Conservation (phyloP, 139 green algal genomes). For the Chlorella vulgaris region DNA sequence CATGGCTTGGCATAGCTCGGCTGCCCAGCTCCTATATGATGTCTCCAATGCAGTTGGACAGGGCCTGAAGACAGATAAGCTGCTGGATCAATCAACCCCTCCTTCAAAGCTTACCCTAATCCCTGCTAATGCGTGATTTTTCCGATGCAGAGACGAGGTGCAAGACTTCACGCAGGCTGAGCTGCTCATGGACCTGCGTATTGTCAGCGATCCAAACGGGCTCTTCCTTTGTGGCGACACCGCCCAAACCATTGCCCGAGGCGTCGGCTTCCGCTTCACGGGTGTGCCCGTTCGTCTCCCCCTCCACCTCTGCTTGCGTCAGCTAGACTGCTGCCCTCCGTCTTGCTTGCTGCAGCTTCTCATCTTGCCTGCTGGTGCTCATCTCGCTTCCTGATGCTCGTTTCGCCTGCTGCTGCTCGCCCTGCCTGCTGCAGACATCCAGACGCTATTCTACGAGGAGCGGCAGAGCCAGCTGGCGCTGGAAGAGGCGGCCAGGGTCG, state of each 20-base stretch:
- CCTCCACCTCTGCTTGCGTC: too few species aligned
- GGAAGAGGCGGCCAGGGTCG: background rate
- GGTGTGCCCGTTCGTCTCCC: too few species aligned
- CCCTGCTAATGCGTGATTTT: background rate
- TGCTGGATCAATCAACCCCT: too few species aligned
- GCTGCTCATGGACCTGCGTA: conserved; percentile 73
- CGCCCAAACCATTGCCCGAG: conserved; percentile 81
- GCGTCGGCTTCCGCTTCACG: conserved; percentile 77
- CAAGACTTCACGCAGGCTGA: conserved; percentile 86
- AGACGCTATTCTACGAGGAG: conserved; percentile 60
- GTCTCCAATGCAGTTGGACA: background rate
- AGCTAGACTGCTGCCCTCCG: background rate
- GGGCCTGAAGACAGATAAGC: too few species aligned
- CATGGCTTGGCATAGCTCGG: background rate
- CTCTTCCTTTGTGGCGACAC: conserved; percentile 86
- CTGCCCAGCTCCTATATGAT: background rate
- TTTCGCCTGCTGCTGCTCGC: too few species aligned
- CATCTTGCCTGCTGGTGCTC: too few species aligned
- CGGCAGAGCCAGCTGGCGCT: background rate
- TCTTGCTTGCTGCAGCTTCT: background rate
- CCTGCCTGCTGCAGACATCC: conserved; percentile 47
- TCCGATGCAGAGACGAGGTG: conserved; percentile 71
- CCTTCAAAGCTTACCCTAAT: too few species aligned
- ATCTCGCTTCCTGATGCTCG: too few species aligned
- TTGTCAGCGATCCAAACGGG: conserved; percentile 50